Percentiles rank a stretch among this genome's conserved stretches.
Evolutionary conservation across 768 basidiomycete genomes (phyloP).

Genomic region (Termitomyces sp.): DNA sequence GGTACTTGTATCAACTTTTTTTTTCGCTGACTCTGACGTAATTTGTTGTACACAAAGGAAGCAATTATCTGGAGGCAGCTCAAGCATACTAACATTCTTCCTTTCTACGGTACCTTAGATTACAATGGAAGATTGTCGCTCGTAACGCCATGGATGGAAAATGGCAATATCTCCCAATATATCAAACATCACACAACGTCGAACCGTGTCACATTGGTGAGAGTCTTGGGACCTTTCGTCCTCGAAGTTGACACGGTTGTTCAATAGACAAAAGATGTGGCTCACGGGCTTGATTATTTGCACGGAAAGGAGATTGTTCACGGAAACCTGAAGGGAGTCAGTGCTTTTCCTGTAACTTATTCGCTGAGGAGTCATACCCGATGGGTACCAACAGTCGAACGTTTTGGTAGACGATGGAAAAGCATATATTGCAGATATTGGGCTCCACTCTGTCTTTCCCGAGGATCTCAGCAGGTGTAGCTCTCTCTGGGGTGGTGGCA

Average conservation of each 20-base stretch:
- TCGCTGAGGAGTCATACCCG: neutral
- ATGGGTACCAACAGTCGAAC: neutral
- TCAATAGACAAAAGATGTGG: neutral
- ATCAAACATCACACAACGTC: neutral
- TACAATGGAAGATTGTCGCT: constrained; percentile 2
- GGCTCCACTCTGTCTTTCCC: neutral
- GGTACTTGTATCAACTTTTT: neutral
- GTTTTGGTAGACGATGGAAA: neutral
- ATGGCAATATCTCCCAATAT: neutral
- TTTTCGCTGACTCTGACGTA: neutral
- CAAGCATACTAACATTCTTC: constrained; percentile 3
- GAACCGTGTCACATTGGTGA: neutral
- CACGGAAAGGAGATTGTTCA: neutral
- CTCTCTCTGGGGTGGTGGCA: neutral
- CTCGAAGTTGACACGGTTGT: neutral
- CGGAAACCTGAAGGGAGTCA: neutral
- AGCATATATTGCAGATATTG: neutral
- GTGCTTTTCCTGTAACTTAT: neutral
- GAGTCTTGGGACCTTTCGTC: neutral
- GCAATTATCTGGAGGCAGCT: neutral
- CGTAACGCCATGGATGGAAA: constrained; percentile 11
- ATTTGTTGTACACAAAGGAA: neutral
- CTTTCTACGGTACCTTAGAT: constrained; percentile 9
- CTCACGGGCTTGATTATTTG: neutral
- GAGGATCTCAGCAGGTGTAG: neutral